A percentile compares a stretch with the other conserved stretches of the same genome.
Conservation (phyloP, 495 filamentous ascomycete genomes). For the Articulospora tetracladia region DNA sequence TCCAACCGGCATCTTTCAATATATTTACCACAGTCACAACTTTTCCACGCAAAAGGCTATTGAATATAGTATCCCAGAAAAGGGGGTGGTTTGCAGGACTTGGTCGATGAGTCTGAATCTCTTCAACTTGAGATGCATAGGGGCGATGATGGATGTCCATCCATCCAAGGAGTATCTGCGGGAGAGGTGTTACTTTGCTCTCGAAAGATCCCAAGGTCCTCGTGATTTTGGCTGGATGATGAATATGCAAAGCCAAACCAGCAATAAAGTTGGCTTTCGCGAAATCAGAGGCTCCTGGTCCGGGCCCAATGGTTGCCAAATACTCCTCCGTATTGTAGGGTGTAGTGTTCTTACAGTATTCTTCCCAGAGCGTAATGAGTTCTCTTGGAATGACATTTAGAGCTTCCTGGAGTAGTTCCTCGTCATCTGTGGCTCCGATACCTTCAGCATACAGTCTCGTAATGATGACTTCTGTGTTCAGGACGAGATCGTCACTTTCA, state of each 20-base stretch:
- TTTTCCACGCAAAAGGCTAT: constrained; percentile 64
- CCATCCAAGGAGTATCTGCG: constrained; percentile 76
- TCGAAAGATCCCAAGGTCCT: constrained; percentile 3
- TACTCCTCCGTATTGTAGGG: constrained; percentile 47
- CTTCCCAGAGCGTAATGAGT: constrained; percentile 57
- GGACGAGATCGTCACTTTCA: constrained; percentile 50
- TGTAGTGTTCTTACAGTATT: constrained; percentile 38
- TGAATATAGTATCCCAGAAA: constrained; percentile 78
- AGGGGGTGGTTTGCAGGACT: constrained; percentile 66
- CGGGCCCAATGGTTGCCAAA: constrained; percentile 58
- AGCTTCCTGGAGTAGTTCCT: constrained; percentile 48
- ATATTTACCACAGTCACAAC: constrained; percentile 58
- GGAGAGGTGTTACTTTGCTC: constrained; percentile 47
- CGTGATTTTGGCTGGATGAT: constrained; percentile 53
- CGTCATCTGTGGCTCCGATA: constrained; percentile 45
- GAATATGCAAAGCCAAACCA: constrained; percentile 65
- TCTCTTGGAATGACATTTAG: constrained; percentile 51
- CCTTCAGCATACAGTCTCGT: constrained; percentile 53
- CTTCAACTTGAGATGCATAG: constrained; percentile 52
- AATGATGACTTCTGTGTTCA: constrained; percentile 50
- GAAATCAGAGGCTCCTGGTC: constrained; percentile 50
- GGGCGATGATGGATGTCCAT: constrained; percentile 64
- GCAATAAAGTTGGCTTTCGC: constrained; percentile 72
- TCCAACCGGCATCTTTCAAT: constrained; percentile 70
- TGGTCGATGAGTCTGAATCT: constrained; percentile 57